Conservation (phyloP, 75 land plant species). For the Azolla pinnata region DNA sequence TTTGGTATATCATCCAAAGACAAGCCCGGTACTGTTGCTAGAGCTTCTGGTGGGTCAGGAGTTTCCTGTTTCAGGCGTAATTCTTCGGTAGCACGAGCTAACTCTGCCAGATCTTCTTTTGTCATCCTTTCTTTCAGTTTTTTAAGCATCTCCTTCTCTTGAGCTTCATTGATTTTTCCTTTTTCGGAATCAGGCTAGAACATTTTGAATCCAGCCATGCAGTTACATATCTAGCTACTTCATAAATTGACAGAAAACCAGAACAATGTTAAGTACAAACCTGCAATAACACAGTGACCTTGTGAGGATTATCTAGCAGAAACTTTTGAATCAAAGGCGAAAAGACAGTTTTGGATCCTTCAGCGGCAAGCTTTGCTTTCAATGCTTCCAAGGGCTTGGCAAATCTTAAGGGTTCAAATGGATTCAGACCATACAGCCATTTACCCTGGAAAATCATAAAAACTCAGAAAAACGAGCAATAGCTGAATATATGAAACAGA, state of each 20-base stretch:
- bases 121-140: constrained; percentile 79
- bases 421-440: constrained; percentile 96
- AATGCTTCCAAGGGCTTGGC: constrained; percentile 74
- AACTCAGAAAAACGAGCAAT: neutral
- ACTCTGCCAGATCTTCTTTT: constrained; percentile 85
- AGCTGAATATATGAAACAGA: neutral
- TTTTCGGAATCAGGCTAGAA: constrained; percentile 92
- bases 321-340: constrained; percentile 80
- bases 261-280: constrained; percentile 28
- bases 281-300: constrained; percentile 89
- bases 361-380: constrained; percentile 62
- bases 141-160: constrained; percentile 58
- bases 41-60: constrained; percentile 96
- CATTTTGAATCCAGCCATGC: no score
- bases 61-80: constrained; percentile 88
- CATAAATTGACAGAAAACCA: no score
- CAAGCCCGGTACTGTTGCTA: constrained; percentile 77
- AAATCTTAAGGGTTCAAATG: constrained; percentile 91
- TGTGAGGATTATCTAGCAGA: constrained; percentile 80
- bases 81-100: constrained; percentile 83
- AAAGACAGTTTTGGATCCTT: constrained; percentile 87
- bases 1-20: constrained; percentile 84
- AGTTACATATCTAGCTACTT: no score
- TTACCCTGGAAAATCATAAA: constrained; percentile 51
- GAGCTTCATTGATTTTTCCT: constrained; percentile 67